phyloP scores from a whole-genome alignment of 208 protist genomes.

The Leishmania lainsoni region DNA sequence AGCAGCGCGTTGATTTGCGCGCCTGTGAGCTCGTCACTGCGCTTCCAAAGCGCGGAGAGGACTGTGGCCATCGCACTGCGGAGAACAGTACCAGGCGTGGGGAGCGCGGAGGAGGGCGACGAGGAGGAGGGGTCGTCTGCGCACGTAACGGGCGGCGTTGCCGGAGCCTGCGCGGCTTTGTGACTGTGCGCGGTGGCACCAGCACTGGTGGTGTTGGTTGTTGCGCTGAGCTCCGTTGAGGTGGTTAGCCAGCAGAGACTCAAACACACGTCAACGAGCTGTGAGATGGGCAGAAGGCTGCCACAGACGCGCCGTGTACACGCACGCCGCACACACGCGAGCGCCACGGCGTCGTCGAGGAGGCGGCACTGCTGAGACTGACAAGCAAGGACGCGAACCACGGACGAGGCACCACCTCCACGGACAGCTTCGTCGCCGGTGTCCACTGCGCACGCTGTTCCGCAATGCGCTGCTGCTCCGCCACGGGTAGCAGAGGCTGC shows the following conservation, averaged over 20 bases:
- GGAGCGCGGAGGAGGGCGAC: background rate
- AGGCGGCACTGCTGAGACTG: constrained; percentile 43
- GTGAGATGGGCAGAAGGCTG: constrained; percentile 29
- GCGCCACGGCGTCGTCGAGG: constrained; percentile 46
- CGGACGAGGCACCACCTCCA: constrained; percentile 46
- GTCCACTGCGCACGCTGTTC: constrained; percentile 48
- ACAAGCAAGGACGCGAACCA: constrained; percentile 62
- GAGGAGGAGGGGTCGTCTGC: background rate
- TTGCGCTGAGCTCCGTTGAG: background rate
- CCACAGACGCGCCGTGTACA: constrained; percentile 45
- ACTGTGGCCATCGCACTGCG: constrained; percentile 39
- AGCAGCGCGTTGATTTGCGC: constrained; percentile 59
- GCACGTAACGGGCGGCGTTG: no score
- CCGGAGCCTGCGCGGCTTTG: background rate
- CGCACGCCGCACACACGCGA: constrained; percentile 44
- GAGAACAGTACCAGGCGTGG: constrained; percentile 2
- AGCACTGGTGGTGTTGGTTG: background rate
- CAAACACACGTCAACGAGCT: constrained; percentile 60
- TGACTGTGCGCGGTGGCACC: background rate
- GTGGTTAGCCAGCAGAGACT: constrained; percentile 50
- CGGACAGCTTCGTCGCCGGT: constrained; percentile 45
- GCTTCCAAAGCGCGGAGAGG: constrained; percentile 71
- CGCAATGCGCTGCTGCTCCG: constrained; percentile 5
- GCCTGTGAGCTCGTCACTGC: constrained; percentile 59
- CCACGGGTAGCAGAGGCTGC: constrained; percentile 2